phyloP scores from a whole-genome alignment of 495 filamentous ascomycete genomes.

The Talaromyces ruber region DNA sequence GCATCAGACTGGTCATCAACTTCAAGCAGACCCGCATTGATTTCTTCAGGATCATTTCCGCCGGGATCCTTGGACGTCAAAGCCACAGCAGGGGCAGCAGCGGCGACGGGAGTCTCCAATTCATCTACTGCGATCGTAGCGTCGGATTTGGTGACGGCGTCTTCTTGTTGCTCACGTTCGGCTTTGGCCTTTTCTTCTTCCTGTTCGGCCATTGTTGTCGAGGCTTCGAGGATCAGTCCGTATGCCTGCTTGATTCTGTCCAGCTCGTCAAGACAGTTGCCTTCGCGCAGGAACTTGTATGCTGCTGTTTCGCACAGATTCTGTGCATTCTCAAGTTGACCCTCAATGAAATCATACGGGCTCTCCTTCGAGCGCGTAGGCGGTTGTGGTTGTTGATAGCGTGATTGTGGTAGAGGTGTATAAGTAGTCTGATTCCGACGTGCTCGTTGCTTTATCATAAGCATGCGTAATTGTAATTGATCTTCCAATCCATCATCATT shows the following conservation, averaged over 20 bases:
- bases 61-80: background rate
- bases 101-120: background rate
- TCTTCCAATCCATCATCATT: background rate
- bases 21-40: background rate
- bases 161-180: background rate
- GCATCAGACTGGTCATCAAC: constrained; percentile 5
- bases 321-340: constrained; percentile 5
- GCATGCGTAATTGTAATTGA: background rate
- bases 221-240: constrained; percentile 2
- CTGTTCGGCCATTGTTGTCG: constrained; percentile 3
- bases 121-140: background rate
- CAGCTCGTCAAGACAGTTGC: constrained; percentile 4
- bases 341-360: constrained; percentile 5
- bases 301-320: constrained; percentile 6
- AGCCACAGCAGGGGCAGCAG: background rate
- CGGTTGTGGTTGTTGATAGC: background rate
- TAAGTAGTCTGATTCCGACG: background rate
- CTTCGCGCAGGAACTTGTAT: constrained; percentile 1
- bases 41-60: background rate
- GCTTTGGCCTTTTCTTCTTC: background rate
- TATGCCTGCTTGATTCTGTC: background rate
- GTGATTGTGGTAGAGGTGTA: background rate
- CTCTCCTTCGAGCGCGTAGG: background rate
- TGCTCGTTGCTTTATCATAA: background rate
- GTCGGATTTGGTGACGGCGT: background rate